Evolutionary conservation across 441 rosid genomes (phyloP).

Genomic region (Euphorbia corollata): DNA sequence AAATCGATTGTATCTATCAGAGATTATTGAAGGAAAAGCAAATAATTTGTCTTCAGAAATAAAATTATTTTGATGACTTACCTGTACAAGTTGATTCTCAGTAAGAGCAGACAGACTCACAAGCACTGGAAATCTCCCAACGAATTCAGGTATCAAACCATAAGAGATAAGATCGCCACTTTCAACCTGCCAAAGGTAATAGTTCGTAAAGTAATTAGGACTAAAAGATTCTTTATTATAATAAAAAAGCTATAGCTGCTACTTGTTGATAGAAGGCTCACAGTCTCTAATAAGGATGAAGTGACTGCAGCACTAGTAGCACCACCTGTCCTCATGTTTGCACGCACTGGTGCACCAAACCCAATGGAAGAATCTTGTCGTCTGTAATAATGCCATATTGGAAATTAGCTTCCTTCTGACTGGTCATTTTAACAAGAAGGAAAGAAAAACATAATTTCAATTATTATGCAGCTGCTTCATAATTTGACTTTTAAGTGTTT

Average conservation of each 20-base stretch:
- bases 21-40: not conserved
- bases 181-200: constrained; percentile 60
- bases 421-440: not conserved
- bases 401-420: constrained; percentile 13
- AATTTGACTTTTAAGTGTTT: not conserved
- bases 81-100: constrained; percentile 95
- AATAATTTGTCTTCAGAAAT: not conserved
- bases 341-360: constrained; percentile 93
- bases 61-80: constrained; percentile 22
- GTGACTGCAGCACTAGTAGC: constrained; percentile 69
- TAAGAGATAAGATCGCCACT: constrained; percentile 90
- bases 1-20: not conserved
- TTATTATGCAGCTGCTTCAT: not conserved
- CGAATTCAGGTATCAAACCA: constrained; percentile 97
- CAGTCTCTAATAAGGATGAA: constrained; percentile 87
- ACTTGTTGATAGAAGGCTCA: constrained; percentile 25
- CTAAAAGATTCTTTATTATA: constrained; percentile 4
- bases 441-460: not conserved
- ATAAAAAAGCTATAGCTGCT: constrained; percentile 9
- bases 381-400: constrained; percentile 32
- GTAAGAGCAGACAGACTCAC: constrained; percentile 90
- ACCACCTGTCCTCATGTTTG: constrained; percentile 84
- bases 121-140: constrained; percentile 93
- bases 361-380: constrained; percentile 98
- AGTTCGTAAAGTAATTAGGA: constrained; percentile 11